phyloP scores from a whole-genome alignment of 2,329 filamentous ascomycete species.

The Chaetomiaceae sp. region DNA sequence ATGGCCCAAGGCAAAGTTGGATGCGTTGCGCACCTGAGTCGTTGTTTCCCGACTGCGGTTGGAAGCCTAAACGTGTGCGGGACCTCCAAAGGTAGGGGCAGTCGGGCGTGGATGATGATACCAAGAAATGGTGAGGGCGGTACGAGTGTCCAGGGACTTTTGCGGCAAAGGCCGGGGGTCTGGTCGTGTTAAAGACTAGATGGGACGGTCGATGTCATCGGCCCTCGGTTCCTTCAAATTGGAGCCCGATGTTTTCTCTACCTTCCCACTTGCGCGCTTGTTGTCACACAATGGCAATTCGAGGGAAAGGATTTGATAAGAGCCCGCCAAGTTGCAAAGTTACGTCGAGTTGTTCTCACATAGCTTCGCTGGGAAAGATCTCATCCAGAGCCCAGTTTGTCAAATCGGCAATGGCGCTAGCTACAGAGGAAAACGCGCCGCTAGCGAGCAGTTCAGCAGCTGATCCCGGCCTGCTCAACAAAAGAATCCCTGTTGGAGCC shows the following conservation, averaged over 20 bases:
- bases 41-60: neutral
- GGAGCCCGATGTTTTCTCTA: slow-evolving; percentile 15
- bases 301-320: slow-evolving; percentile 3
- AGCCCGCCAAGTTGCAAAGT: slow-evolving; percentile 14
- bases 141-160: slow-evolving; percentile 7
- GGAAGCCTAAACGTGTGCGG: neutral
- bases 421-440: slow-evolving; percentile 19
- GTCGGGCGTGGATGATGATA: slow-evolving; percentile 7
- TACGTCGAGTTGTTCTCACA: slow-evolving; percentile 14
- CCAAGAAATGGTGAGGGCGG: slow-evolving; percentile 19
- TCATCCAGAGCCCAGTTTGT: neutral
- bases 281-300: neutral
- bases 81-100: neutral
- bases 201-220: slow-evolving; percentile 21
- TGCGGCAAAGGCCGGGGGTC: slow-evolving; percentile 19
- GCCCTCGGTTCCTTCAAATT: slow-evolving; percentile 19
- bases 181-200: slow-evolving; percentile 9
- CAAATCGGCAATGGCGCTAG: slow-evolving; percentile 10
- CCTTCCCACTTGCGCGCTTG: neutral
- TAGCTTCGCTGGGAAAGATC: slow-evolving; percentile 2
- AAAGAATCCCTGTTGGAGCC: slow-evolving; percentile 18
- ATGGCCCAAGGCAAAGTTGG: slow-evolving; percentile 2
- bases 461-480: slow-evolving; percentile 24
- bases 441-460: slow-evolving; percentile 20
- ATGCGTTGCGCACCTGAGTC: slow-evolving; percentile 7